These are phyloP conservation scores for Chlorella sorokiniana DNA, from an alignment of 139 green algal species.

Conservation along the genomic window DNA sequence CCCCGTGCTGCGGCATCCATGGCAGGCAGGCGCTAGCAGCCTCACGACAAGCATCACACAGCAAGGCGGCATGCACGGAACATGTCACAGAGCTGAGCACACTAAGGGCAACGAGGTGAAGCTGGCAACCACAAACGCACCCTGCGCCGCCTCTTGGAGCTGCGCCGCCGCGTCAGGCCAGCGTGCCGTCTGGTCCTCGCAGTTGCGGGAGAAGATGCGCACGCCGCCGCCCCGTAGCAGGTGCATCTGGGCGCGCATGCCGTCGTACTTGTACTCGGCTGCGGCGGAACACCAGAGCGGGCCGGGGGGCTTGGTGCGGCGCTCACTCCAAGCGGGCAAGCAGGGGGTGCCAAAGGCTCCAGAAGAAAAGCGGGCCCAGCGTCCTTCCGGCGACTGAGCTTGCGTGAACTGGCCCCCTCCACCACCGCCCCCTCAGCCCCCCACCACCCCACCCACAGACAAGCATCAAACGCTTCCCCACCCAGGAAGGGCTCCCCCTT, in stretches of 20 bases:
- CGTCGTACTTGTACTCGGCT: slow-evolving; percentile 93
- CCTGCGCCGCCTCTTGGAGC: slow-evolving; percentile 35
- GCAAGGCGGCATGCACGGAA: too few relatives aligned
- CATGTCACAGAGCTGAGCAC: neutral
- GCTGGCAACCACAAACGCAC: neutral
- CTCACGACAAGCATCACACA: too few relatives aligned
- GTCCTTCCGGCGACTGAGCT: too few relatives aligned
- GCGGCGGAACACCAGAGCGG: neutral
- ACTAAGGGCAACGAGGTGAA: neutral
- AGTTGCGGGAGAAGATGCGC: slow-evolving; percentile 84
- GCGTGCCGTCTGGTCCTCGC: slow-evolving; percentile 71
- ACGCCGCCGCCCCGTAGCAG: slow-evolving; percentile 49
- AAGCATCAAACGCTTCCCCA: neutral
- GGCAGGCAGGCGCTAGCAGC: too few relatives aligned
- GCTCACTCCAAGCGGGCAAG: too few relatives aligned
- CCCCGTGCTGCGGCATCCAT: too few relatives aligned
- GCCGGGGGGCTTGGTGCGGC: too few relatives aligned
- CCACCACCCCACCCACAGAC: neutral
- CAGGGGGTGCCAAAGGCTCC: too few relatives aligned
- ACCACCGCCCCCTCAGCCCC: neutral
- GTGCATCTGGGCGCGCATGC: slow-evolving; percentile 88
- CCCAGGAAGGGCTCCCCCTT: slow-evolving; percentile 49
- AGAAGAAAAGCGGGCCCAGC: too few relatives aligned
- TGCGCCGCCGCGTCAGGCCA: slow-evolving; percentile 74
- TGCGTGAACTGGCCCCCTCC: too few relatives aligned